Percentiles rank a stretch among this genome's conserved stretches.
Evolutionary conservation across 306 rosid genomes (phyloP).

Genomic region (Cucurbita pepo): DNA sequence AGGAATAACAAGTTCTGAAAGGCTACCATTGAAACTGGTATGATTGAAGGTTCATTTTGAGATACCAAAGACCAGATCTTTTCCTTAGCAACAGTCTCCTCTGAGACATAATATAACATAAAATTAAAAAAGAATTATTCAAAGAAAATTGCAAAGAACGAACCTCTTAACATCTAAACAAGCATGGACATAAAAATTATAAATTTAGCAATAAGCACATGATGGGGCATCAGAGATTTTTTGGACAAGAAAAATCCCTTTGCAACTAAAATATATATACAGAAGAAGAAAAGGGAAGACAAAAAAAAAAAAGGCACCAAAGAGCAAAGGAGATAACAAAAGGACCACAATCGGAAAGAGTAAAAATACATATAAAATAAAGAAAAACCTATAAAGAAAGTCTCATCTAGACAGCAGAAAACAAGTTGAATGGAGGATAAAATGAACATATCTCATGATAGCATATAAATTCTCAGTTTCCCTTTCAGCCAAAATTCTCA

Average conservation of each 20-base stretch:
- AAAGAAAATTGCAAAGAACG: background rate
- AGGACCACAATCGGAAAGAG: background rate
- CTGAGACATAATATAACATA: conserved; percentile 15
- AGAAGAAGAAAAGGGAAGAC: background rate
- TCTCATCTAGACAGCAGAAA: background rate
- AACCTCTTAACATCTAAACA: background rate
- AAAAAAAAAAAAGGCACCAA: background rate
- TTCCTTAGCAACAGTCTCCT: conserved; percentile 69
- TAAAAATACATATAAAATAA: background rate
- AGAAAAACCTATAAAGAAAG: background rate
- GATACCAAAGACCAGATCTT: conserved; percentile 73
- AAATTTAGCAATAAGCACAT: background rate
- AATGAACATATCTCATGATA: background rate
- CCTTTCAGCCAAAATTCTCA: background rate
- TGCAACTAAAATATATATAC: background rate
- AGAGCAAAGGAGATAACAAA: background rate
- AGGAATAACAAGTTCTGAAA: background rate
- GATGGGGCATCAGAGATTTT: background rate
- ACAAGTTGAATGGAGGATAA: background rate
- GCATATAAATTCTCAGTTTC: background rate
- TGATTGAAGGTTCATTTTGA: conserved; percentile 76
- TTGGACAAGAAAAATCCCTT: background rate
- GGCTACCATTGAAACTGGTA: conserved; percentile 69
- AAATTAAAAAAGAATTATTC: background rate
- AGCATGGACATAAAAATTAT: background rate